Base-by-base conservation (phyloP, 1,139 yeast species). In the Zhuliangozyma blackwelliae region DNA sequence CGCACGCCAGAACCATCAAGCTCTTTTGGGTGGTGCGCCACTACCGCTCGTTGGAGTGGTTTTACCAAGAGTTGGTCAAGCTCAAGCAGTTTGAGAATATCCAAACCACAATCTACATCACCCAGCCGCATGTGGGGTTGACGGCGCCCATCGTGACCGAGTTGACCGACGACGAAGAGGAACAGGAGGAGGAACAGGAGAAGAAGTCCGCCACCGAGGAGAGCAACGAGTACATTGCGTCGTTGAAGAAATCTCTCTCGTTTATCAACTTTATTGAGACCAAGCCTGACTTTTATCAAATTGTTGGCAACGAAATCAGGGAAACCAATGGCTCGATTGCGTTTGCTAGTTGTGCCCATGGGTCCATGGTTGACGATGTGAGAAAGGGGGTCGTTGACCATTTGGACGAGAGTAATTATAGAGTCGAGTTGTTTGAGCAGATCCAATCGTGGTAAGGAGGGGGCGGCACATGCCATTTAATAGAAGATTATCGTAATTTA, bases 41-140 rank as follows among this genome's bases (percentile, higher is more conserved):
- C 45, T 59, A 55, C 51, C 61, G 63, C 38, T 65, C 77, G 5
- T 49, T 78, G 35, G 74, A 70, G 45, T 75, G 83, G 80, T 75
- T 67, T 51, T 58, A 54, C 37, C 68, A 60, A 29, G 82, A 73
- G 53, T 56, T 72, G 33, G 28, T 50, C 32, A 49, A 53, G 29
- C 50, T 65, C 32, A 48, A 53, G 20, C 42, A 46, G 25, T 44
- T 55, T 21, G 41, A 47, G 11, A 21, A 21, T 7, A 50, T 62
- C 23, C 50, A 63, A 44, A 44, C 65, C 32, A 39, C 62, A 33
- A 50, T 73, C 5, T 72, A 65, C 42, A 63, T 73, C 31, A 66
- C 77, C 3, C 58, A 60, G 33, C 65, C 65, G 29, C 38, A 38
- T 27, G 38, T 40, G 23, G 43, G 50, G 20, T 42, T 45, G 31